A percentile compares a stretch with the other conserved stretches of the same genome.
These are phyloP conservation scores for Eremomyces bilateralis DNA, from an alignment of 495 filamentous ascomycete species.

Conservation along the genomic window DNA sequence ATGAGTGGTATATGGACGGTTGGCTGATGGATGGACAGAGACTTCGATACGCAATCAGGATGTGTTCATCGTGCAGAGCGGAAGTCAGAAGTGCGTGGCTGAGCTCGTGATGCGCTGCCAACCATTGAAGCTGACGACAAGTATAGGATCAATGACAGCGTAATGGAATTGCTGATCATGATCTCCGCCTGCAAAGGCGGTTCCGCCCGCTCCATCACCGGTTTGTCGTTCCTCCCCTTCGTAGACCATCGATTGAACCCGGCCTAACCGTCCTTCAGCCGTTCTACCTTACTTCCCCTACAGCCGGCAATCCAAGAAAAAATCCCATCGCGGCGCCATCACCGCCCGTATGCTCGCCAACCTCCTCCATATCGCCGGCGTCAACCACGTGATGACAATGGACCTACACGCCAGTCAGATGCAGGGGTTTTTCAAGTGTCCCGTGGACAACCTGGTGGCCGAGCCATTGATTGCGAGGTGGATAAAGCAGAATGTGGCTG, in stretches of 20 bases:
- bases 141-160: slow-evolving; percentile 70
- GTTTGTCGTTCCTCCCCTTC: slow-evolving; percentile 25
- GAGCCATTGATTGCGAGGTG: slow-evolving; percentile 91
- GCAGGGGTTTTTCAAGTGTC: slow-evolving; percentile 97
- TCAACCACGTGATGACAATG: slow-evolving; percentile 93
- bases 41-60: slow-evolving; percentile 92
- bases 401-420: slow-evolving; percentile 85
- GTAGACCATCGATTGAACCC: background rate
- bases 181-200: slow-evolving; percentile 96
- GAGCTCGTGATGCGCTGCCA: slow-evolving; percentile 1
- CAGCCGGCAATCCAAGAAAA: slow-evolving; percentile 97
- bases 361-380: slow-evolving; percentile 73
- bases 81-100: slow-evolving; percentile 45
- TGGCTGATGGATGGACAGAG: slow-evolving; percentile 13
- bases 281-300: slow-evolving; percentile 98
- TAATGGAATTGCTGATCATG: slow-evolving; percentile 98
- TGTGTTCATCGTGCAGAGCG: slow-evolving; percentile 96
- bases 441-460: slow-evolving; percentile 91
- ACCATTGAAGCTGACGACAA: background rate
- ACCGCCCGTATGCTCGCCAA: slow-evolving; percentile 95
- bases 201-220: slow-evolving; percentile 91
- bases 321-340: slow-evolving; percentile 88
- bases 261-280: slow-evolving; percentile 27
- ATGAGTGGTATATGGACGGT: too few relatives aligned
- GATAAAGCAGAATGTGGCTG: slow-evolving; percentile 69